Evolutionary conservation across 2,329 filamentous ascomycete species (phyloP).

Genomic region (Penicillium sp.): DNA sequence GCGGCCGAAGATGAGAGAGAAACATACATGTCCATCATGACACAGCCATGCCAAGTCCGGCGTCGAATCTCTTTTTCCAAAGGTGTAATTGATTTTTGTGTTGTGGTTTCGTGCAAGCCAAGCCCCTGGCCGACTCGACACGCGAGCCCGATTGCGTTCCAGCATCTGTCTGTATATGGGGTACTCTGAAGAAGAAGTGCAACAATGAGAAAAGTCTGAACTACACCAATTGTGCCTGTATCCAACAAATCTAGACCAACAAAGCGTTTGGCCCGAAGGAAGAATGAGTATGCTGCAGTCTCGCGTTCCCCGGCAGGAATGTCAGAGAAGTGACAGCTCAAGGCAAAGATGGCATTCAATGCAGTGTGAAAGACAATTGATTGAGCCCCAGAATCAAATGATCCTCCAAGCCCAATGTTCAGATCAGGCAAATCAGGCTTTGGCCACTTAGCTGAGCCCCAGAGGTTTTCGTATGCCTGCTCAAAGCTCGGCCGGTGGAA

Average conservation of each 20-base stretch:
- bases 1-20: background rate
- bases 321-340: constrained; percentile 43
- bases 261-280: constrained; percentile 34
- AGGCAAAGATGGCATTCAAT: constrained; percentile 46
- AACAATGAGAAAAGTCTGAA: constrained; percentile 44
- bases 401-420: constrained; percentile 37
- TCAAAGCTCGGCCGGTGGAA: constrained; percentile 46
- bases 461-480: constrained; percentile 42
- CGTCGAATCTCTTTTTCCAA: constrained; percentile 40
- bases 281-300: constrained; percentile 34
- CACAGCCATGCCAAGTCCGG: constrained; percentile 44
- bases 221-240: constrained; percentile 40
- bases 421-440: constrained; percentile 19
- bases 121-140: constrained; percentile 44
- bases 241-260: constrained; percentile 42
- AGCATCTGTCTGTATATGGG: constrained; percentile 43
- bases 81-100: constrained; percentile 14
- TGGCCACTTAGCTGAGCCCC: constrained; percentile 27
- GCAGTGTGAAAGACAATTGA: constrained; percentile 45
- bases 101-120: constrained; percentile 38
- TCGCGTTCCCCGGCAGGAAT: constrained; percentile 29
- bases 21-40: constrained; percentile 39
- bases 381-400: constrained; percentile 30
- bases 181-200: constrained; percentile 44
- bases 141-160: constrained; percentile 46